Base-by-base conservation (phyloP, 2,329 filamentous ascomycete genomes). In the Lomentospora prolificans region DNA sequence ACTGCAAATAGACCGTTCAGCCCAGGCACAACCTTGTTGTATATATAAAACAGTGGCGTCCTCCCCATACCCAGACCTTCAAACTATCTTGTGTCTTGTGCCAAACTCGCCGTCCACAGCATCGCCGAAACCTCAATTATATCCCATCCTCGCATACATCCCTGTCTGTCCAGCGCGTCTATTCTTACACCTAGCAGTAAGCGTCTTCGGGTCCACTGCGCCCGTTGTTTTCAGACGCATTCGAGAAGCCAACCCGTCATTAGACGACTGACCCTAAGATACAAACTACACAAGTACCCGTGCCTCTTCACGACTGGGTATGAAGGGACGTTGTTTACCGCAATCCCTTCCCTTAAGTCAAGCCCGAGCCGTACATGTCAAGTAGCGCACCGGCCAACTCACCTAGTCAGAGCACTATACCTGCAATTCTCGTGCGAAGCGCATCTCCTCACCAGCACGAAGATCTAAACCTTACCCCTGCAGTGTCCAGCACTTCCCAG, bases 381-480 rank as follows among this genome's bases (percentile, higher is more conserved):
- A 19, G n/a, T 19, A 22, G 41, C 22, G n/a, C n/a, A 1, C 27
- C 53, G 30, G 12, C 41, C 3, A n/a, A 33, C 27, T 17, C 25
- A 5, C 27, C n/a, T 31, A 48, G 41, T 41, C 24, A 33, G n/a
- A 55, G 22, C 28, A 31, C 41, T 19, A 27, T 55, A 10, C 53
- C 53, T 7, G 48, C 53, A 3, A 55, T 55, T 28, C 39, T 55
- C 17, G 41, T 55, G n/a, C 53, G 53, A 8, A 30, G 28, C 25
- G 53, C 53, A 50, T 55, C 53, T 25, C 53, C 53, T 7, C 14
- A 33, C 27, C 8, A 50, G 17, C 4, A 25, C n/a, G 28, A 50
- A 19, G 39, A 27, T n/a, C n/a, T n/a, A n/a, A n/a, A n/a, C n/a
- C n/a, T n/a, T n/a, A n/a, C n/a, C n/a, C n/a, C n/a, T n/a, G n/a